These are phyloP conservation scores for Aspergillus fischeri DNA, from an alignment of 2,329 filamentous ascomycete species.

Conservation along the genomic window DNA sequence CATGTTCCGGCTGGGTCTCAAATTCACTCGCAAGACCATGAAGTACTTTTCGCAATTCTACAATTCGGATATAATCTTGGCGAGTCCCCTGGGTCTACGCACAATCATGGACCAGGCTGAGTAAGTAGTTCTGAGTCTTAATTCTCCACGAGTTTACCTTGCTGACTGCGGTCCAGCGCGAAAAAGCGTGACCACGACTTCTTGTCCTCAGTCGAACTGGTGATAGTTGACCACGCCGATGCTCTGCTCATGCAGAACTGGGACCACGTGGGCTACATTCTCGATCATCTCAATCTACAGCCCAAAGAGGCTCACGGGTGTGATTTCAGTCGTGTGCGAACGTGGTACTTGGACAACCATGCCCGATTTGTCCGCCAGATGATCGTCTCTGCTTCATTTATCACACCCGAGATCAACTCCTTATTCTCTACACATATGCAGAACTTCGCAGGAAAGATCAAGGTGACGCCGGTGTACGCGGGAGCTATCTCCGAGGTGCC, in stretches of 20 bases:
- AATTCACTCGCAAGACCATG: constrained; percentile 92
- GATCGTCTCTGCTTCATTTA: constrained; percentile 73
- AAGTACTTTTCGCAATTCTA: constrained; percentile 96
- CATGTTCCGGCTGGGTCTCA: constrained; percentile 92
- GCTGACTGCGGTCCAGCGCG: constrained; percentile 34
- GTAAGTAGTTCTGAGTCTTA: constrained; percentile 34
- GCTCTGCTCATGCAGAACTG: constrained; percentile 97
- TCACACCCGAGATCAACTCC: constrained; percentile 82
- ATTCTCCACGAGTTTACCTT: constrained; percentile 11
- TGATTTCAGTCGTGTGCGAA: constrained; percentile 85
- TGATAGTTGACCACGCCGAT: constrained; percentile 87
- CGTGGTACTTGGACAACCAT: constrained; percentile 89
- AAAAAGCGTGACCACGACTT: constrained; percentile 81
- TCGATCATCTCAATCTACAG: constrained; percentile 85
- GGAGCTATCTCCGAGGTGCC: constrained; percentile 71
- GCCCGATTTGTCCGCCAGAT: constrained; percentile 80
- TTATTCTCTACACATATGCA: constrained; percentile 71
- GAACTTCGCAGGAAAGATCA: constrained; percentile 76
- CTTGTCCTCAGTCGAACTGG: constrained; percentile 85
- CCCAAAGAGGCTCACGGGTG: constrained; percentile 87
- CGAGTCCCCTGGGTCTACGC: constrained; percentile 81
- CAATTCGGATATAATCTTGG: constrained; percentile 90
- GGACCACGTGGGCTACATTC: constrained; percentile 91
- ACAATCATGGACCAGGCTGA: constrained; percentile 82
- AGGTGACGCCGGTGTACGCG: constrained; percentile 64